phyloP scores from a whole-genome alignment of 176 grass and related monocot genomes.

The Aechmea fasciata region DNA sequence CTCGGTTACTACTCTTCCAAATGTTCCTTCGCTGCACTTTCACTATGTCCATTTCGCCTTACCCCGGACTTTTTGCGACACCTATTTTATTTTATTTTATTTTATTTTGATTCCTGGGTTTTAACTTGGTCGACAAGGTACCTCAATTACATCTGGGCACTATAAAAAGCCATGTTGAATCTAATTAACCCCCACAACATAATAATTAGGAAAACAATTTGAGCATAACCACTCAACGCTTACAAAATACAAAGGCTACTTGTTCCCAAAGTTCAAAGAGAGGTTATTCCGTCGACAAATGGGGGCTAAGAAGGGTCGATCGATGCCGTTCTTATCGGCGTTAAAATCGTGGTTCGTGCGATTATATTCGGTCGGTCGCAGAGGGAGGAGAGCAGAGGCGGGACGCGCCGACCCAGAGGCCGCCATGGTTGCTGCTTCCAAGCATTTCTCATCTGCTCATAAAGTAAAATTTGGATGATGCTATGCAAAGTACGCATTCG shows the following conservation, averaged over 20 bases:
- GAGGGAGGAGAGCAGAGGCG: background rate
- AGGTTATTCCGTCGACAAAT: too few species aligned
- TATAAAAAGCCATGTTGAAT: background rate
- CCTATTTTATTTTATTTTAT: too few species aligned
- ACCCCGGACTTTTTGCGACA: too few species aligned
- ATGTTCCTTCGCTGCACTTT: too few species aligned
- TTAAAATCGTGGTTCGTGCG: background rate
- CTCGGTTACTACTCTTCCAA: too few species aligned
- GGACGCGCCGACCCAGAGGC: background rate
- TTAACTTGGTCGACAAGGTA: background rate
- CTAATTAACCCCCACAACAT: background rate
- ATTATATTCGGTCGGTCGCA: background rate
- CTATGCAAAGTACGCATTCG: background rate
- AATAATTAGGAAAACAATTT: background rate
- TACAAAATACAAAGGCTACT: background rate
- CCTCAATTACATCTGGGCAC: background rate
- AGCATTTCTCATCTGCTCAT: constrained; percentile 9
- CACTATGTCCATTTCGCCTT: too few species aligned
- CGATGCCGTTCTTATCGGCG: background rate
- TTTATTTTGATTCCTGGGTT: background rate
- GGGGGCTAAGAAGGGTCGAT: too few species aligned
- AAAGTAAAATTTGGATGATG: constrained; percentile 4
- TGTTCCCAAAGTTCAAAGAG: too few species aligned
- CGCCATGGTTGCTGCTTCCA: constrained; percentile 10
- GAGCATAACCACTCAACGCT: background rate